Base-by-base conservation (phyloP, 2,329 filamentous ascomycete genomes). In the Epichloe glyceriae region DNA sequence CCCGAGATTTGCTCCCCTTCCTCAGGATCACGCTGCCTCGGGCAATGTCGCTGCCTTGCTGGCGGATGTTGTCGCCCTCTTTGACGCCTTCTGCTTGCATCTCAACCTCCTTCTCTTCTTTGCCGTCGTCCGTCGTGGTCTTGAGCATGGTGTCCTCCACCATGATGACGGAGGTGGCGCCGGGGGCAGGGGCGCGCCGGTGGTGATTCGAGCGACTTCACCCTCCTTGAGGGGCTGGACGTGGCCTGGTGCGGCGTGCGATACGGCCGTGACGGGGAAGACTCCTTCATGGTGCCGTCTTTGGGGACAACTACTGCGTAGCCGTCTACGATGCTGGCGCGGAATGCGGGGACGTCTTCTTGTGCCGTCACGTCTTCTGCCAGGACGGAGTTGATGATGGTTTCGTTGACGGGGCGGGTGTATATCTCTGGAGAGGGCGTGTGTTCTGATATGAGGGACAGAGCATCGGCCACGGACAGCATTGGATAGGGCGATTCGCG, bases 301-400 rank as follows among this genome's bases (percentile, higher is more conserved):
- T 70, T 69, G 49, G 77, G 75, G 5, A 80, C 83, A 38, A 90
- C 81, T 0, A 95, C 79, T 2, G 93, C 93, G 62, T 98, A 98
- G 1, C 93, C 93, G 65, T 98, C 93, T 0, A 98, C 93, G 40
- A 96, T 97, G 62, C 91, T 97, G 17, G 93, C 93, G 52, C 89
- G 76, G 68, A 95, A 98, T 0, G 91, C 93, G 0, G 93, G 93
- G 0, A 98, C 93, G 7, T 85, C 80, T 63, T 96, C 91, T 4
- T 70, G 70, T 0, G 93, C 88, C 39, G 73, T 78, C 22, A 98
- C 83, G 57, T 95, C 85, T 62, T 89, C 82, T 0, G 91, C 89
- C 2, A 98, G 72, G 0, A 97, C 83, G 8, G 78, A 80, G 7
- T 88, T 88, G 1, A 91, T 78, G 0, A 97, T 70, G 2, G 69